These are phyloP conservation scores for Beta macrorhiza DNA, from an alignment of 179 eudicot species.

Conservation along the genomic window DNA sequence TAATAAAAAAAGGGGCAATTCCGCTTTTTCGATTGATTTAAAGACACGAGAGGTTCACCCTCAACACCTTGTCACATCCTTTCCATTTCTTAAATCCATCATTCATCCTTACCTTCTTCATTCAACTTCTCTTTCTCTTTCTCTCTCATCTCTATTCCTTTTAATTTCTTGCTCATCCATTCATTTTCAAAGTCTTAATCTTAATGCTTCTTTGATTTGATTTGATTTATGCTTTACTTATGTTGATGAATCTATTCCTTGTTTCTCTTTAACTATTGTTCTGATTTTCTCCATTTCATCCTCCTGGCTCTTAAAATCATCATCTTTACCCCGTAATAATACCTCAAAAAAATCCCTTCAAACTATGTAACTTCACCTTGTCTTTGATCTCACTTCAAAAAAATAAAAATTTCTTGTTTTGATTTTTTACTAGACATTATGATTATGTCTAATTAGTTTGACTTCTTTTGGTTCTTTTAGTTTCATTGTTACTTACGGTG, in stretches of 20 bases:
- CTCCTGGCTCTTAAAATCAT: neutral
- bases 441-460: slow-evolving; percentile 19
- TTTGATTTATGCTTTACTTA: no score
- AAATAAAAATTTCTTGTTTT: neutral
- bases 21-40: slow-evolving; percentile 16
- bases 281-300: neutral
- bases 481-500: slow-evolving; percentile 20
- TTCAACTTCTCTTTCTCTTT: no score
- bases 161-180: neutral
- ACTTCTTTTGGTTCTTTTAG: neutral
- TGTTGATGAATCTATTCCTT: neutral
- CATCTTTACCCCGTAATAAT: slow-evolving; percentile 15
- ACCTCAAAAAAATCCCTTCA: slow-evolving; percentile 16
- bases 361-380: slow-evolving; percentile 29
- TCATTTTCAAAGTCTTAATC: neutral
- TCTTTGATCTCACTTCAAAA: neutral
- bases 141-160: no score
- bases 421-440: neutral
- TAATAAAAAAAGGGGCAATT: neutral
- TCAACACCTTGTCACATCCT: slow-evolving; percentile 4
- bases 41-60: slow-evolving; percentile 6
- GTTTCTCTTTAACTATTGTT: neutral
- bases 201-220: neutral
- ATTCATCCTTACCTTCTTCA: no score
- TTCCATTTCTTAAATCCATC: neutral